Conservation (phyloP, 345 rosid genomes). For the Rhizophora mangle region DNA sequence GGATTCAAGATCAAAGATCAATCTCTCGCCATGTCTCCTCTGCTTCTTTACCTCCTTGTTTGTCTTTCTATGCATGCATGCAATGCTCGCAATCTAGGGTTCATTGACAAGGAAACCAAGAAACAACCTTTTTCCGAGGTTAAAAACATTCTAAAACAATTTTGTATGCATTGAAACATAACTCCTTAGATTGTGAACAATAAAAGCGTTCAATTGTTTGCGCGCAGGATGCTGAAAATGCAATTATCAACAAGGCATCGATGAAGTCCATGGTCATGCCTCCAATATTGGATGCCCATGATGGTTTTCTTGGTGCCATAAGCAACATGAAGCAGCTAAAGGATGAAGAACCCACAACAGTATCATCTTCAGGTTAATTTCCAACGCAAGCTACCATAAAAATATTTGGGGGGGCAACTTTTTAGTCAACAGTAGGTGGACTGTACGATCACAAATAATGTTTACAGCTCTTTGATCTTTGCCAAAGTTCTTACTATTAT, state of each 20-base stretch:
- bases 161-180: too few species aligned
- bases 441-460: neutral
- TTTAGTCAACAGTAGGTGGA: neutral
- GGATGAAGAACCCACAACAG: neutral
- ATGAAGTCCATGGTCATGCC: neutral
- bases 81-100: constrained; percentile 36
- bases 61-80: constrained; percentile 51
- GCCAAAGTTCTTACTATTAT: too few species aligned
- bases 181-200: neutral
- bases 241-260: neutral
- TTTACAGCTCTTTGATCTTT: too few species aligned
- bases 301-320: neutral
- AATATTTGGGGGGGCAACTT: neutral
- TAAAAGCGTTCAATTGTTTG: too few species aligned
- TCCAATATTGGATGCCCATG: neutral
- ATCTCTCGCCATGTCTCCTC: constrained; percentile 24
- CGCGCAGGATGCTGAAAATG: neutral
- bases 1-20: neutral
- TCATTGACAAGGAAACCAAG: constrained; percentile 5
- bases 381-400: neutral
- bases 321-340: neutral
- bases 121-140: constrained; percentile 23
- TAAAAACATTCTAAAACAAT: neutral
- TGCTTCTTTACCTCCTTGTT: constrained; percentile 23
- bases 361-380: neutral